Evolutionary conservation across 2,329 filamentous ascomycete genomes (phyloP), one percentile per base, ranked within the genome.

Genomic region (Aureobasidium sp.): DNA sequence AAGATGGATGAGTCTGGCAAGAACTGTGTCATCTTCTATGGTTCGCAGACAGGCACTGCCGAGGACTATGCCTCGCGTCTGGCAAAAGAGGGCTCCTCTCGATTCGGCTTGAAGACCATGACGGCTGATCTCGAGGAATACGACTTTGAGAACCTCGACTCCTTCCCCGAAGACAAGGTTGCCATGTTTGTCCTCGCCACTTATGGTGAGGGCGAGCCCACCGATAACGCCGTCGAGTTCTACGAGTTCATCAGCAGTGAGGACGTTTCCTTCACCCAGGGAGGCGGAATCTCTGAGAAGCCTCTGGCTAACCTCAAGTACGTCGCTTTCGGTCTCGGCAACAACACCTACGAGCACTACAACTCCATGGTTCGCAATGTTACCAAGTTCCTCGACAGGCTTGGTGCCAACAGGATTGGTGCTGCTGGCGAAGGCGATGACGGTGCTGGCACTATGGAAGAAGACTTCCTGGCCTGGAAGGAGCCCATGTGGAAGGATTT

Each of bases 401-500:
- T 96, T 24, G 94, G 94, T 65, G 94, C 89, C 13, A 82, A 86
- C 71, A 84, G 91, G 68, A 90, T 99, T 68, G 92, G 94, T 50
- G 81, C 87, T 63, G 91, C 92, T 62, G 94, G 95, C 69, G 93
- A 97, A 79, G 94, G 94, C 71, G 94, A 99, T 71, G 94, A 99
- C 74, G 94, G 95, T 66, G 92, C 94, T 67, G 94, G 95, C 65
- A 99, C 94, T 63, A 99, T 99, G 95, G 94, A 99, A 78, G 95
- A 99, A 78, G 95, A 99, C 72, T 99, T 97, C 76, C 79, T 99
- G 70, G 90, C 93, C 67, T 99, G 94, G 94, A 99, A 99, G 79
- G 94, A 99, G 71, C 92, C 92, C 65, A 99, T 99, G 94, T 99
- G 95, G 94, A 81, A 84, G 70, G 89, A 89, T 64, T 81, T 99